These are phyloP conservation scores for Hypoxylon perforatum DNA, from an alignment of 495 filamentous ascomycete species.

Conservation along the genomic window DNA sequence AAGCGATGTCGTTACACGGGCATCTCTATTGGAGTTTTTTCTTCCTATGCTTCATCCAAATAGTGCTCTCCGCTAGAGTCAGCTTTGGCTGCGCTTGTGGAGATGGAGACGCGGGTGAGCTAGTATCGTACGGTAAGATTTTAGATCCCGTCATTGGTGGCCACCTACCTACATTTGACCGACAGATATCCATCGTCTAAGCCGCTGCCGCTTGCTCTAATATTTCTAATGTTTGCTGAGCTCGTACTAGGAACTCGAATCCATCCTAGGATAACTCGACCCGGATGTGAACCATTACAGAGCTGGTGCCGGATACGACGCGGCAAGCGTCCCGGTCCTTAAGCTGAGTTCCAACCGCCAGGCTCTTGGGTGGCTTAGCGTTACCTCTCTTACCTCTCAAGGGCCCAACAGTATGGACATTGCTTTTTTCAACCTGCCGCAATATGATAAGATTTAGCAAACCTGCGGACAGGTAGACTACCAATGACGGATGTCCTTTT, in stretches of 20 bases:
- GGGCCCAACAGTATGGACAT: slow-evolving; percentile 4
- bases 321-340: not conserved
- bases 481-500: no score
- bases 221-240: no score
- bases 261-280: no score
- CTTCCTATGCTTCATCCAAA: not conserved
- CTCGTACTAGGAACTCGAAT: no score
- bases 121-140: slow-evolving; percentile 2
- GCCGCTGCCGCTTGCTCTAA: no score
- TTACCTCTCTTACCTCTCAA: no score
- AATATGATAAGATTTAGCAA: no score
- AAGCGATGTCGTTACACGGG: not conserved
- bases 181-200: not conserved
- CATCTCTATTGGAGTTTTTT: not conserved
- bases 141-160: slow-evolving; percentile 14
- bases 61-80: not conserved
- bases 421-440: slow-evolving; percentile 1
- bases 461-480: no score
- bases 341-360: slow-evolving; percentile 1
- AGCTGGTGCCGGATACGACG: no score
- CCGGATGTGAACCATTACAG: no score
- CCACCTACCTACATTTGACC: not conserved
- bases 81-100: not conserved
- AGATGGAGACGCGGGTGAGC: not conserved
- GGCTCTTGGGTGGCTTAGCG: not conserved